Evolutionary conservation across 257 asterid genomes (phyloP), one percentile per base, ranked within the genome.

Genomic region (Petunia axillaris): DNA sequence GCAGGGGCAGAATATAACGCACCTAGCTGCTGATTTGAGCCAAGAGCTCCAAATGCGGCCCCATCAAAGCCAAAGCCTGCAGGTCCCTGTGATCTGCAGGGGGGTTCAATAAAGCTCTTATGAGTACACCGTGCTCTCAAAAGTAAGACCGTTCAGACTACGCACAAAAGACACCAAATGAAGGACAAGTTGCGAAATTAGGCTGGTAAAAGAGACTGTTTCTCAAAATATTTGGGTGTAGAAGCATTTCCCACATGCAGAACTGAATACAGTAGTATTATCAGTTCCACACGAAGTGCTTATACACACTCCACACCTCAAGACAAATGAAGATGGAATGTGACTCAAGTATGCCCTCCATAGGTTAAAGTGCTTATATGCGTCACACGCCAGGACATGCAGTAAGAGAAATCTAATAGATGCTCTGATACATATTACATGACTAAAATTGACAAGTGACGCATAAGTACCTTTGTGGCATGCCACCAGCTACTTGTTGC

Each of bases 1-100:
- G 96, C 83, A 81, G 96, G 67, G 50, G 87, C 83, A 1, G 91
- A 82, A 81, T 88, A 92, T 63, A 89, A 84, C 76, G 89, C 96
- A 82, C 91, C 87, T 38, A 78, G 80, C 81, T 90, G 96, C 84
- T 89, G 94, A 82, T 88, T 89, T 40, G 91, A 80, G 86, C 86
- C 88, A 14, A 80, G 50, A 77, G 90, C 82, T 67, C 90, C 89
- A 82, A 91, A 94, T 79, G 88, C 87, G 64, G 90, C 76, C 75
- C 85, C 87, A 80, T 89, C 92, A 46, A 85, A 66, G 78, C 90
- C 85, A 82, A 88, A 87, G 41, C 90, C 88, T 41, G 88, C 75
- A 39, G 77, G 81, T 77, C 94, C 90, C 59, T 82, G 94, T 44
- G 93, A 85, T 78, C 98, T 94, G 90, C 76, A 83, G 25, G 25